Conservation (phyloP, 2,329 filamentous ascomycete genomes). For the Calonectria montana region DNA sequence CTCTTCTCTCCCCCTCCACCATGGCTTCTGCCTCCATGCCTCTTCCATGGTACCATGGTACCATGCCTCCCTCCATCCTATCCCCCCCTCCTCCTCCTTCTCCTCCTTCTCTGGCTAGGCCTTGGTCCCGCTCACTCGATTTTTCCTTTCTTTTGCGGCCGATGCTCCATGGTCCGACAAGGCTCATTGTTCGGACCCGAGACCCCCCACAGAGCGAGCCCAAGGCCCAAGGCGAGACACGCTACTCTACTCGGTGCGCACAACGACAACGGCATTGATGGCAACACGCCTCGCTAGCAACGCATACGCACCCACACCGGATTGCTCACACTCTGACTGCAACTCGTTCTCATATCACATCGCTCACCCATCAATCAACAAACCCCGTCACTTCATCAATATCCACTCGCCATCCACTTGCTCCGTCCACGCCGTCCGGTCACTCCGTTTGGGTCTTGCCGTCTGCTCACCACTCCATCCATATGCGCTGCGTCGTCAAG, state of each 20-base stretch:
- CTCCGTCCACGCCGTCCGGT: constrained; percentile 22
- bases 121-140: constrained; percentile 13
- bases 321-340: constrained; percentile 3
- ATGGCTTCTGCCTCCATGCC: neutral
- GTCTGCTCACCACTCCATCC: constrained; percentile 17
- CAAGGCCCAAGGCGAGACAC: neutral
- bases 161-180: constrained; percentile 28
- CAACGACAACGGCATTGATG: constrained; percentile 7
- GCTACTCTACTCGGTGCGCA: neutral
- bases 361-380: constrained; percentile 20
- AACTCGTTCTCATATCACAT: constrained; percentile 18
- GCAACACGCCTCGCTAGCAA: constrained; percentile 11
- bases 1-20: neutral
- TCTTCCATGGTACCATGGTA: too few relatives aligned
- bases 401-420: constrained; percentile 27
- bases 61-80: neutral
- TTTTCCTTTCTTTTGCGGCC: constrained; percentile 5
- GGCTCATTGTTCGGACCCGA: constrained; percentile 15
- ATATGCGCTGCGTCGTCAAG: constrained; percentile 17
- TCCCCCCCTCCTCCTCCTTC: neutral
- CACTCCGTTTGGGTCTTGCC: constrained; percentile 27
- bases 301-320: neutral
- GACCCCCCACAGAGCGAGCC: neutral
- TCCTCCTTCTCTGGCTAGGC: neutral
- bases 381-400: constrained; percentile 18